phyloP scores from a whole-genome alignment of 257 asterid species.

The Henckelia pumila region DNA sequence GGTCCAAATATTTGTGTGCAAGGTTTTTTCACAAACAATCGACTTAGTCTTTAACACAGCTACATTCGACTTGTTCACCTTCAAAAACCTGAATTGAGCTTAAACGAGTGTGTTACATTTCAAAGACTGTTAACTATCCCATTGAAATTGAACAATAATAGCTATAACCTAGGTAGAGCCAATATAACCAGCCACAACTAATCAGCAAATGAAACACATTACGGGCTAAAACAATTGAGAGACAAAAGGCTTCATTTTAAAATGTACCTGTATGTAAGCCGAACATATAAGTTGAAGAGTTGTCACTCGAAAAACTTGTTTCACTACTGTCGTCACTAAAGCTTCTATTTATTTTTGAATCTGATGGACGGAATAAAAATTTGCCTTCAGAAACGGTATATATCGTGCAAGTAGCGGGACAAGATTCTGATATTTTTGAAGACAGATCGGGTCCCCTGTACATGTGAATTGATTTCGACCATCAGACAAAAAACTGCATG shows the following conservation, averaged over 20 bases:
- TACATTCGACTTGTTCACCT: neutral
- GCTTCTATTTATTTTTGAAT: conserved; percentile 52
- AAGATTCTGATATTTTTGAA: conserved; percentile 51
- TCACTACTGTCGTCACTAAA: conserved; percentile 48
- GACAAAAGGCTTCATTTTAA: neutral
- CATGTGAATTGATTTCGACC: conserved; percentile 11
- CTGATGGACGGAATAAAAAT: conserved; percentile 61
- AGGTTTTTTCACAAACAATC: neutral
- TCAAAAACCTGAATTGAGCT: neutral
- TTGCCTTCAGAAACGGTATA: conserved; percentile 83
- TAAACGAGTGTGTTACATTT: neutral
- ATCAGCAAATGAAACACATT: neutral
- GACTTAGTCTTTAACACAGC: neutral
- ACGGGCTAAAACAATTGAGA: neutral
- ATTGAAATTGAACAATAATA: neutral
- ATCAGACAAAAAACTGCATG: neutral
- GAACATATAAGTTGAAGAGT: conserved; percentile 40
- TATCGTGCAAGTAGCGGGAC: conserved; percentile 65
- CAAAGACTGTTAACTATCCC: neutral
- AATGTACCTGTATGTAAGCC: conserved; percentile 51
- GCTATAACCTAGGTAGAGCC: neutral
- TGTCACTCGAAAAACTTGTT: conserved; percentile 43
- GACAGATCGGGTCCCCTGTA: conserved; percentile 59
- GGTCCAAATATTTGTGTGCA: neutral
- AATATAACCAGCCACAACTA: neutral